These are phyloP conservation scores for Ceratobasidium sp. DNA, from an alignment of 1,284 basidiomycete genomes.

Conservation along the genomic window DNA sequence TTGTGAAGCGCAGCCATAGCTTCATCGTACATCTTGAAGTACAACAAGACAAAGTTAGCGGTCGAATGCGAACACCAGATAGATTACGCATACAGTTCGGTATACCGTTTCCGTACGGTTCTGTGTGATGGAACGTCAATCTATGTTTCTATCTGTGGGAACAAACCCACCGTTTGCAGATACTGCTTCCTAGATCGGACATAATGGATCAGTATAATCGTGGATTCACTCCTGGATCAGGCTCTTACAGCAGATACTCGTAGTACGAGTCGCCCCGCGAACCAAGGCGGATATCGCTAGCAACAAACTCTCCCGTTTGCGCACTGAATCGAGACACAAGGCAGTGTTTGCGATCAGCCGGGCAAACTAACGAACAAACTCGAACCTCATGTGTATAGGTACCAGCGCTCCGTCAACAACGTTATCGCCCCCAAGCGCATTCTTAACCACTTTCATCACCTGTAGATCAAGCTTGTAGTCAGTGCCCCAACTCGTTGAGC, in stretches of 20 bases:
- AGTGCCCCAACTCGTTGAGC: not conserved
- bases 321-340: conserved; percentile 58
- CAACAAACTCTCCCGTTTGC: conserved; percentile 72
- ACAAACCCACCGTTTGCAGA: conserved; percentile 70
- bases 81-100: conserved; percentile 63
- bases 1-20: conserved; percentile 85
- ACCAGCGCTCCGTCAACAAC: conserved; percentile 38
- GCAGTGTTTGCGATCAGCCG: not conserved
- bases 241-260: conserved; percentile 84
- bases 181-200: conserved; percentile 72
- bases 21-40: conserved; percentile 80
- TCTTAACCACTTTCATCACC: conserved; percentile 78
- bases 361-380: not conserved
- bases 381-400: conserved; percentile 36
- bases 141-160: not conserved
- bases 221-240: not conserved
- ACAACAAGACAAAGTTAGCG: not conserved
- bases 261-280: conserved; percentile 96
- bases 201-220: conserved; percentile 9
- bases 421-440: conserved; percentile 48
- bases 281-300: conserved; percentile 86
- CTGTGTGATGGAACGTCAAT: conserved; percentile 54
- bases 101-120: conserved; percentile 83
- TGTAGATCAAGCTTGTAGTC: conserved; percentile 50
- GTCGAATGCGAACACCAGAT: not conserved